Base-by-base conservation (phyloP, 192 early-diverging fungal genomes). In the Entophlyctis luteolus region DNA sequence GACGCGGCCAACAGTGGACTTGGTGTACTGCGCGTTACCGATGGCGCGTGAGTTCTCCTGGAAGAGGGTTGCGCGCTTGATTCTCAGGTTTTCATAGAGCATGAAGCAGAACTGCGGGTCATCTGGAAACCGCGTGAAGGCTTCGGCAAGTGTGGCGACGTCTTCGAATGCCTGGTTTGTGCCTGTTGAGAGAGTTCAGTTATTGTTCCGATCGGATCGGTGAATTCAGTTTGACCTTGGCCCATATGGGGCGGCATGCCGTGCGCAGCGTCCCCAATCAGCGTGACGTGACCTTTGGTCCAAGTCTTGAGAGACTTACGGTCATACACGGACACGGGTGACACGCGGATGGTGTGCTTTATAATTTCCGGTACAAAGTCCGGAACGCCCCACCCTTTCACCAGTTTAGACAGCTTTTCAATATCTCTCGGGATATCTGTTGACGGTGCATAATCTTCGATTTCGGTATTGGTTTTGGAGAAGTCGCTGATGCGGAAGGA, bases 161-260 rank as follows among this genome's bases (percentile, higher is more conserved):
- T 72, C 70, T 37, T 72, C 70, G 8, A 72, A 37, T 4, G 66
- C 68, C 10, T 25, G 22, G 49, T 71, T 71, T 25, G 47, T 29
- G 39, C 70, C 70, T 53, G n/a, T n/a, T n/a, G n/a, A n/a, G n/a
- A n/a, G n/a, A n/a, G n/a, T n/a, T n/a, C n/a, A n/a, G n/a, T n/a
- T n/a, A n/a, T n/a, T 71, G 70, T 3, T 65, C 70, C 35, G 70
- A 63, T 50, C 55, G 49, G 10, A 65, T n/a, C n/a, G 70, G 3
- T 39, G 33, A 33, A 68, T 72, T 10, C 47, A 37, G 58, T 72
- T 62, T 23, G 66, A 62, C 10, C 42, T 45, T 14, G 10, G 12
- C 42, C 42, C 42, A 45, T 14, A 14, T 45, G n/a, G 42, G 10
- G 42, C n/a, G 12, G n/a, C 42, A 45, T 45, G 10, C 42, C 42